Evolutionary conservation across 1,284 basidiomycete genomes (phyloP).

Genomic region (Ustilago trichophora): DNA sequence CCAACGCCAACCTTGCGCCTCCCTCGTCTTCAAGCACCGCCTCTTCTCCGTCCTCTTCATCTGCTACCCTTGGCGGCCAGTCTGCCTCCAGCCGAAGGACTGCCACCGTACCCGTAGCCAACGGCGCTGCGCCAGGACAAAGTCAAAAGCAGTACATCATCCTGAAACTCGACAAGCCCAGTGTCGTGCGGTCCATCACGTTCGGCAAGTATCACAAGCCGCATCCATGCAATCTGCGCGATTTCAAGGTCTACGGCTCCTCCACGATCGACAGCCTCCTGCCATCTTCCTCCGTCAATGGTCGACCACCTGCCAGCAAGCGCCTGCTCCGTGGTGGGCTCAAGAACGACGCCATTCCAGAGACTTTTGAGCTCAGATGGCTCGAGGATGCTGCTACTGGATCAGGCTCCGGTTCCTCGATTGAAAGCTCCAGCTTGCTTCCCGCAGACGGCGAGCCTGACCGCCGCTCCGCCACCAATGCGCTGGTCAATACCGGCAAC

Average conservation of each 20-base stretch:
- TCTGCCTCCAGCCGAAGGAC: slow-evolving; percentile 7
- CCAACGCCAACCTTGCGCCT: slow-evolving; percentile 12
- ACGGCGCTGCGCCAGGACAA: background rate
- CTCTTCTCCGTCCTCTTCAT: slow-evolving; percentile 17
- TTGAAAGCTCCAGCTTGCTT: slow-evolving; percentile 24
- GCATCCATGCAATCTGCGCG: slow-evolving; percentile 66
- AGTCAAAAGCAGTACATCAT: slow-evolving; percentile 63
- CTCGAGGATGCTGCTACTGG: slow-evolving; percentile 41
- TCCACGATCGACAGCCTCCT: slow-evolving; percentile 44
- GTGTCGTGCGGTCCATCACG: slow-evolving; percentile 59
- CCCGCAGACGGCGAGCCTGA: slow-evolving; percentile 42
- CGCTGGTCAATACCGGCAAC: slow-evolving; percentile 41
- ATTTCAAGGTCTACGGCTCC: slow-evolving; percentile 66
- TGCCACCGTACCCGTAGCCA: slow-evolving; percentile 5
- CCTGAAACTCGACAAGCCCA: slow-evolving; percentile 59
- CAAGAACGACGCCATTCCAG: slow-evolving; percentile 61
- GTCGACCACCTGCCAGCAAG: slow-evolving; percentile 39
- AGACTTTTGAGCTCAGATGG: slow-evolving; percentile 55
- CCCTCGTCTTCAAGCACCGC: slow-evolving; percentile 19
- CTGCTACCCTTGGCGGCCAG: slow-evolving; percentile 3
- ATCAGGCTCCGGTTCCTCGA: slow-evolving; percentile 33
- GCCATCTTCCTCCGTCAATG: slow-evolving; percentile 29
- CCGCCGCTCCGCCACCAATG: slow-evolving; percentile 30
- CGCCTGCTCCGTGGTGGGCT: slow-evolving; percentile 59
- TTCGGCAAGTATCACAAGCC: slow-evolving; percentile 67